phyloP scores from a whole-genome alignment of 169 alveolate genomes.

The Neospora caninum region DNA sequence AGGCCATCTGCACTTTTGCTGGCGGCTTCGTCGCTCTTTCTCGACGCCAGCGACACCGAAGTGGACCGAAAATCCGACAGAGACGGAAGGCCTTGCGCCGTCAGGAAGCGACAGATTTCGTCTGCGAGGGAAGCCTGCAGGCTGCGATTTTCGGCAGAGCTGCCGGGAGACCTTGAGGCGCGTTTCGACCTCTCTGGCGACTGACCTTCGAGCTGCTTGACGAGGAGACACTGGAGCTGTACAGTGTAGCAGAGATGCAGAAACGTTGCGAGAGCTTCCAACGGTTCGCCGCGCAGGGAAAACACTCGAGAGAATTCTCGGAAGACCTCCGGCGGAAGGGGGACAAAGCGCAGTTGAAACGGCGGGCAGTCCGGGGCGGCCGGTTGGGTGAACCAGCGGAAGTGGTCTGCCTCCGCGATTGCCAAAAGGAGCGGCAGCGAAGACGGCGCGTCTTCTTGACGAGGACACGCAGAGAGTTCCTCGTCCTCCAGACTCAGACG shows the following conservation, averaged over 20 bases:
- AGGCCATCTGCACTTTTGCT: background rate
- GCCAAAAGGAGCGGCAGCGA: background rate
- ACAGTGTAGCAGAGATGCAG: background rate
- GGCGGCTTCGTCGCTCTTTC: background rate
- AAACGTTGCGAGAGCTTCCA: background rate
- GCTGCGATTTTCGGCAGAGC: background rate
- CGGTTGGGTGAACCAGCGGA: background rate
- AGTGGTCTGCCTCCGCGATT: background rate
- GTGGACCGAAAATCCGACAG: background rate
- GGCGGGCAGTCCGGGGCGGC: background rate
- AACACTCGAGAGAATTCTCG: conserved; percentile 46
- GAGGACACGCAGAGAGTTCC: background rate
- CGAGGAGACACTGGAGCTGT: conserved; percentile 2
- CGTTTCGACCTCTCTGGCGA: background rate
- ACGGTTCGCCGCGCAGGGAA: background rate
- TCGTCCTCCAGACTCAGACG: background rate
- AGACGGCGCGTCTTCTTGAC: background rate
- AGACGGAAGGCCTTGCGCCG: conserved; percentile 29
- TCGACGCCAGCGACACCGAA: background rate
- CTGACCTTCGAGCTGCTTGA: background rate
- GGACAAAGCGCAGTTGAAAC: conserved; percentile 30
- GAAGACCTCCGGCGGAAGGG: conserved; percentile 46
- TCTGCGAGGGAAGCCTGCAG: background rate
- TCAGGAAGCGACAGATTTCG: background rate
- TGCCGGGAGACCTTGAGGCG: background rate